A percentile compares a stretch with the other conserved stretches of the same genome.
Evolutionary conservation across 2,329 filamentous ascomycete genomes (phyloP).

Genomic region (Aspergillus fischeri): DNA sequence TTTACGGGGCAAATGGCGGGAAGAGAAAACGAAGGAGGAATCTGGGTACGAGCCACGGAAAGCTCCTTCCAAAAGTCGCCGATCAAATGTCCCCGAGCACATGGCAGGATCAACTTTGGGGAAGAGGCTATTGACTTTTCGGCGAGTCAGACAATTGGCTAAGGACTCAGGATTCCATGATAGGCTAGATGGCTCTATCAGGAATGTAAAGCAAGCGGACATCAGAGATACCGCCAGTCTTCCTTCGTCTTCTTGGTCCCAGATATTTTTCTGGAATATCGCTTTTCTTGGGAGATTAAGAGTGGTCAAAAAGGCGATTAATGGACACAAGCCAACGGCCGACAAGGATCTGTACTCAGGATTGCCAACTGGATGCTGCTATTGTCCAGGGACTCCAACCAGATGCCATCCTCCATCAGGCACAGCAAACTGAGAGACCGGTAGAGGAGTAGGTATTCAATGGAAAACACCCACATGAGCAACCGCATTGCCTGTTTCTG

Average conservation of each 20-base stretch:
- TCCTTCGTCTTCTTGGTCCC: background rate
- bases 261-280: background rate
- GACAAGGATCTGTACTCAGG: background rate
- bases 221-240: background rate
- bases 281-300: background rate
- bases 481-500: background rate
- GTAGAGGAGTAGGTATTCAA: background rate
- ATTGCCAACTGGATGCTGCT: background rate
- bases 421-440: background rate
- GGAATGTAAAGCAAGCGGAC: background rate
- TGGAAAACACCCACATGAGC: background rate
- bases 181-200: background rate
- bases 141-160: background rate
- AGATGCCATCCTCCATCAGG: background rate
- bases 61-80: background rate
- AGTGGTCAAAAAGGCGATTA: background rate
- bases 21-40: background rate
- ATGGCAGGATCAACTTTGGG: background rate
- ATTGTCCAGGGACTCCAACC: background rate
- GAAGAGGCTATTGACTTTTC: constrained; percentile 1
- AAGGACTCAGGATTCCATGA: background rate
- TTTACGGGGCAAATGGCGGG: background rate
- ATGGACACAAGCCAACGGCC: background rate
- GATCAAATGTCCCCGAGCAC: background rate
- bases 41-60: background rate